phyloP scores from a whole-genome alignment of 2,329 filamentous ascomycete species.

The Claviceps sp. region DNA sequence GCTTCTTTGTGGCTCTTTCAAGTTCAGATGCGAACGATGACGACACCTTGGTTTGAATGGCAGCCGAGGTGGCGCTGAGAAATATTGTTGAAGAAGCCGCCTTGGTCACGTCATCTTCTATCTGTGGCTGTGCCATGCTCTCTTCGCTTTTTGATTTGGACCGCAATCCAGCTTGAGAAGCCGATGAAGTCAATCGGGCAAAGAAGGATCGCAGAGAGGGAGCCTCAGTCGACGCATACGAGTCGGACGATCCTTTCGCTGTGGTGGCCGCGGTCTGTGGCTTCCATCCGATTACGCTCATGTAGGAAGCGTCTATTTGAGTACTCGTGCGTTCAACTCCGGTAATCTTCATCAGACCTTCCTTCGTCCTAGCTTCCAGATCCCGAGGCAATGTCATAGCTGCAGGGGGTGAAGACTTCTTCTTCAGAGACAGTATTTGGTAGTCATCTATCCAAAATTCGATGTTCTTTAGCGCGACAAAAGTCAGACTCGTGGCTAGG shows the following conservation, averaged over 20 bases:
- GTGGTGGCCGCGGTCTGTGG: conserved; percentile 30
- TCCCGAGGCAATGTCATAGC: conserved; percentile 62
- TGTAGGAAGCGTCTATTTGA: conserved; percentile 83
- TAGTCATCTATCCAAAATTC: conserved; percentile 87
- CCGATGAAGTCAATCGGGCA: conserved; percentile 52
- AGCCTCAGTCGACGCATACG: conserved; percentile 33
- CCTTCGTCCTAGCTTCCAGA: conserved; percentile 69
- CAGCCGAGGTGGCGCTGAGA: conserved; percentile 73
- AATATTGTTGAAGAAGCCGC: conserved; percentile 70
- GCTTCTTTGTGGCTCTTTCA: conserved; percentile 92
- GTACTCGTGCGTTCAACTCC: conserved; percentile 75
- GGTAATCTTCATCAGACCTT: conserved; percentile 75
- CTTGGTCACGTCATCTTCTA: conserved; percentile 59
- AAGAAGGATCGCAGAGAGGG: conserved; percentile 69
- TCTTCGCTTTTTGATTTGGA: conserved; percentile 50
- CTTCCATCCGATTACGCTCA: conserved; percentile 81
- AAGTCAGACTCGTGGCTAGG: conserved; percentile 85
- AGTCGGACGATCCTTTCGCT: conserved; percentile 28
- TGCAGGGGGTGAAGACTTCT: conserved; percentile 71
- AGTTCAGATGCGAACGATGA: conserved; percentile 68
- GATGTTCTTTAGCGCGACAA: conserved; percentile 76
- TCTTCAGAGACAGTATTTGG: conserved; percentile 63
- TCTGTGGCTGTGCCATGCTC: conserved; percentile 44
- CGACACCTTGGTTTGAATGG: conserved; percentile 62
- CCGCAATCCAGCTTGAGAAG: conserved; percentile 35